phyloP scores from a whole-genome alignment of 164 flowering plant genomes.

The Chimonanthus salicifolius region DNA sequence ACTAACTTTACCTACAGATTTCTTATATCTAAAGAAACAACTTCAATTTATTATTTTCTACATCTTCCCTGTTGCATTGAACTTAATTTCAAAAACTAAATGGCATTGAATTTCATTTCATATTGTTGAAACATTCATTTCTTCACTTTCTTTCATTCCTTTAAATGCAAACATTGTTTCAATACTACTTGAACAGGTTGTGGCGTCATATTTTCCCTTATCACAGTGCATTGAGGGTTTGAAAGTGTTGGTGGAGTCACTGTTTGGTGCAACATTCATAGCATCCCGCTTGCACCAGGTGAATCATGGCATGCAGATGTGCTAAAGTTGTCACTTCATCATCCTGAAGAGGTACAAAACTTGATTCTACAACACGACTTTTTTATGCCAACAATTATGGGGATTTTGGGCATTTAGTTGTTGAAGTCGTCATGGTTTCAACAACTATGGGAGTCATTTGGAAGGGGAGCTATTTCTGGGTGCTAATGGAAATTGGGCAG shows the following conservation, averaged over 20 bases:
- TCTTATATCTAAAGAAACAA: not conserved
- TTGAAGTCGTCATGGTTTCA: too few relatives aligned
- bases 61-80: not conserved
- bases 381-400: not conserved
- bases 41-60: not conserved
- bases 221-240: constrained; percentile 87
- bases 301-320: constrained; percentile 98
- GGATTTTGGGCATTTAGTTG: too few relatives aligned
- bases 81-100: too few relatives aligned
- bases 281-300: constrained; percentile 70
- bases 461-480: too few relatives aligned
- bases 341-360: constrained; percentile 78
- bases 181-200: constrained; percentile 44
- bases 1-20: not conserved
- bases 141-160: not conserved
- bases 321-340: constrained; percentile 78
- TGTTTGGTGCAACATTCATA: constrained; percentile 75
- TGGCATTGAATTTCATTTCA: not conserved
- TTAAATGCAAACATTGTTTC: constrained; percentile 1
- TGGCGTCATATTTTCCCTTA: constrained; percentile 80
- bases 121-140: constrained; percentile 3
- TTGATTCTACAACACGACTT: not conserved
- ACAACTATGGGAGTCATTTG: too few relatives aligned
- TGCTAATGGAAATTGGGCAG: too few relatives aligned
- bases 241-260: constrained; percentile 69